Conservation (phyloP, 306 rosid genomes). For the Pterocarpus macrocarpus region DNA sequence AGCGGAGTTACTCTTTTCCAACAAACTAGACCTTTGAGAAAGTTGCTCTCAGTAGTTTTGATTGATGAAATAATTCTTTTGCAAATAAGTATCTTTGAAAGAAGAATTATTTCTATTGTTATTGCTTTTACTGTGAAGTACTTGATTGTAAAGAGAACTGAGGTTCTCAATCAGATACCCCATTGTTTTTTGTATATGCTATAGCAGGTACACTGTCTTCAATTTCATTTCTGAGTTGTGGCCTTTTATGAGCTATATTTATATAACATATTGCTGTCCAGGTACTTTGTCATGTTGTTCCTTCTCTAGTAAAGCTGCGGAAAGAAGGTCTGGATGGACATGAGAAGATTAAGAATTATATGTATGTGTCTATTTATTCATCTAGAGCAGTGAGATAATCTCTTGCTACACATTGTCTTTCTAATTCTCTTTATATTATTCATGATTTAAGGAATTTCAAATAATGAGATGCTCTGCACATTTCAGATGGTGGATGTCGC, state of each 20-base stretch:
- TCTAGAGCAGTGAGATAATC: slow-evolving; percentile 68
- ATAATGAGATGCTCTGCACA: slow-evolving; percentile 41
- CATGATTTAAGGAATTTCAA: slow-evolving; percentile 45
- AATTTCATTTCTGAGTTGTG: slow-evolving; percentile 21
- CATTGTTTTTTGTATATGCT: slow-evolving; percentile 28
- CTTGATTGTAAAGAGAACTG: slow-evolving; percentile 24
- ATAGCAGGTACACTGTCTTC: not conserved
- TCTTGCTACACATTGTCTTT: slow-evolving; percentile 50
- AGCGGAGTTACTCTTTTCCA: slow-evolving; percentile 30
- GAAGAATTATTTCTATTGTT: slow-evolving; percentile 11
- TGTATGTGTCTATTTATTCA: slow-evolving; percentile 91
- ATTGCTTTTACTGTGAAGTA: slow-evolving; percentile 17
- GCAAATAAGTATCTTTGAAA: slow-evolving; percentile 1
- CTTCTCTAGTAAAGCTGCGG: slow-evolving; percentile 94
- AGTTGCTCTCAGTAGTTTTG: slow-evolving; percentile 18
- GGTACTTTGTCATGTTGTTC: slow-evolving; percentile 90
- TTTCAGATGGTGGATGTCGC: slow-evolving; percentile 98
- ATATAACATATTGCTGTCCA: slow-evolving; percentile 50
- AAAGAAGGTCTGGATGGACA: slow-evolving; percentile 99
- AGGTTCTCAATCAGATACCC: slow-evolving; percentile 15
- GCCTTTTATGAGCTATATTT: slow-evolving; percentile 32
- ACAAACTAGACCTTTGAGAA: slow-evolving; percentile 14
- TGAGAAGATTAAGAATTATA: slow-evolving; percentile 97
- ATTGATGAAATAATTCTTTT: slow-evolving; percentile 21
- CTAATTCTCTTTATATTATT: slow-evolving; percentile 15